Evolutionary conservation across 768 basidiomycete species (phyloP).

Genomic region (Russula brevipes): DNA sequence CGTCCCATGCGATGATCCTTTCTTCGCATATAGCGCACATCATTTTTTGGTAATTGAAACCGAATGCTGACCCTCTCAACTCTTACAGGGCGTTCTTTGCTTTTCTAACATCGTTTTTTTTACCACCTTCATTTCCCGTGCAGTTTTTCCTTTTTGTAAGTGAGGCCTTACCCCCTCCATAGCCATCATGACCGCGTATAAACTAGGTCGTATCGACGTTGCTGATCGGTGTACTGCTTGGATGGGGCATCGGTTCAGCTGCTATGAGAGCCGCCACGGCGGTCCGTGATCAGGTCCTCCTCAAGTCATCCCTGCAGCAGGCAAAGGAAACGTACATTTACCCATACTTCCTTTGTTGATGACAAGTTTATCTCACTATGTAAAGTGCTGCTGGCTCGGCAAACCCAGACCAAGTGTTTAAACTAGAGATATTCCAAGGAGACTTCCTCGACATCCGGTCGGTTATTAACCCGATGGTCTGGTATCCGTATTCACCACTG

Average conservation of each 20-base stretch:
- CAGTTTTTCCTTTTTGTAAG: conserved; percentile 46
- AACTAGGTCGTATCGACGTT: conserved; percentile 40
- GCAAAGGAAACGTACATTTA: conserved; percentile 32
- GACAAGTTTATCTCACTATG: neutral
- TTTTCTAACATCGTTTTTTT: conserved; percentile 38
- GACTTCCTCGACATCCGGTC: conserved; percentile 44
- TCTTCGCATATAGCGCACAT: neutral
- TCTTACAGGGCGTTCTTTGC: conserved; percentile 42
- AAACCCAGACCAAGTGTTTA: conserved; percentile 38
- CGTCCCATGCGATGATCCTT: neutral
- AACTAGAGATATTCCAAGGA: conserved; percentile 43
- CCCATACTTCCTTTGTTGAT: too few species aligned
- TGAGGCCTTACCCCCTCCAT: conserved; percentile 6
- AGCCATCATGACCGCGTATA: neutral
- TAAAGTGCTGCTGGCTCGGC: conserved; percentile 34
- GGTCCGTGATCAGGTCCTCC: conserved; percentile 34
- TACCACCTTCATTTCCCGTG: conserved; percentile 46
- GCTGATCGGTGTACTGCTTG: conserved; percentile 42
- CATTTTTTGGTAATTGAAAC: neutral
- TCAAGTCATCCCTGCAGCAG: conserved; percentile 30
- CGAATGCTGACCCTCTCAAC: neutral
- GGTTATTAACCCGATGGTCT: conserved; percentile 1
- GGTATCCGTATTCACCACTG: neutral
- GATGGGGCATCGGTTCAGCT: conserved; percentile 52
- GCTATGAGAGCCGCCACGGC: conserved; percentile 48